Percentiles rank a stretch among this genome's conserved stretches.
These are phyloP conservation scores for Phytomonas sp. DNA, from an alignment of 208 protist genomes.

Conservation along the genomic window DNA sequence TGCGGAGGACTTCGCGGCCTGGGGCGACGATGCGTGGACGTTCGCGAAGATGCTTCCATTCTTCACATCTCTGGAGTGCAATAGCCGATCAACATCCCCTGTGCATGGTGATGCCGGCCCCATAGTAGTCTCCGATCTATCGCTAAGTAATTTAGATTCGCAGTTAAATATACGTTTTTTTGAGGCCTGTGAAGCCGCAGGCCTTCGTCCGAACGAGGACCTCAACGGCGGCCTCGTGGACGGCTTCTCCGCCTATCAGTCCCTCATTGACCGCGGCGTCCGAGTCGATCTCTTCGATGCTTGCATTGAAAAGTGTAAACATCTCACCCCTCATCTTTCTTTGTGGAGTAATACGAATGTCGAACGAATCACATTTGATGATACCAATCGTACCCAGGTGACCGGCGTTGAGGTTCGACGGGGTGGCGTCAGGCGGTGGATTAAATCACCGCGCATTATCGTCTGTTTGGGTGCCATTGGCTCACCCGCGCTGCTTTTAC, in stretches of 20 bases:
- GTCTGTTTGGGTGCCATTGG: constrained; percentile 45
- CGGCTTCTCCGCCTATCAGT: constrained; percentile 57
- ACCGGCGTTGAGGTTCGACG: constrained; percentile 17
- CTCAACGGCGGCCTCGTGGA: constrained; percentile 43
- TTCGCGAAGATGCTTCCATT: constrained; percentile 43
- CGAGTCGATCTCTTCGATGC: constrained; percentile 51
- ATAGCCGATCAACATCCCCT: constrained; percentile 20
- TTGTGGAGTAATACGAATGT: constrained; percentile 23
- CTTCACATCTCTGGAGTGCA: constrained; percentile 39
- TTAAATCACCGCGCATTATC: constrained; percentile 24
- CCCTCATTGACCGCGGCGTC: constrained; percentile 26
- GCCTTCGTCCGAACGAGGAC: constrained; percentile 31
- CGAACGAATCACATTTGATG: constrained; percentile 17
- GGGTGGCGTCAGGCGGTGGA: not conserved
- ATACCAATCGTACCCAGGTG: not conserved
- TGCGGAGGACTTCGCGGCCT: constrained; percentile 25
- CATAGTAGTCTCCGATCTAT: constrained; percentile 30
- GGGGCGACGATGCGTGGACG: constrained; percentile 36
- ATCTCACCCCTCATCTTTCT: constrained; percentile 30
- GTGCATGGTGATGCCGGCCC: constrained; percentile 38
- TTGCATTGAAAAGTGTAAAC: constrained; percentile 20
- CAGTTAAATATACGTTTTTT: constrained; percentile 75
- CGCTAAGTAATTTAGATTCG: constrained; percentile 42
- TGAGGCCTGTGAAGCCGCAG: constrained; percentile 69
- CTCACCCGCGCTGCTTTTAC: constrained; percentile 45